Evolutionary conservation across 2,329 filamentous ascomycete species (phyloP).

Genomic region (Chaetomium globosum): DNA sequence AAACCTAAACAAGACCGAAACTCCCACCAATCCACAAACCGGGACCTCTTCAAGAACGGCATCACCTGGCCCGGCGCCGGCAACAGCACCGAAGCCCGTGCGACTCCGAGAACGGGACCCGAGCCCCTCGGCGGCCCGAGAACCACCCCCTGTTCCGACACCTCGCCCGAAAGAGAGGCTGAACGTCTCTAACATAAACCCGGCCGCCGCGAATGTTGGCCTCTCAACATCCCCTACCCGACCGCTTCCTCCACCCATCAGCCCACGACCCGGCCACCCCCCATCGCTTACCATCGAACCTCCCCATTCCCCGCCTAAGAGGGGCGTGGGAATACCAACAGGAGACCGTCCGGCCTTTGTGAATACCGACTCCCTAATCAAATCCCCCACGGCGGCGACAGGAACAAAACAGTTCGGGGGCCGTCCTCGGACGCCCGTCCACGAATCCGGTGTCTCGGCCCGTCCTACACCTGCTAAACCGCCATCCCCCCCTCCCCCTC

Average conservation of each 20-base stretch:
- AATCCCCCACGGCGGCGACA: slow-evolving; percentile 47
- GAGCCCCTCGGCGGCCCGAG: slow-evolving; percentile 45
- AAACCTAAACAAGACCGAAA: slow-evolving; percentile 64
- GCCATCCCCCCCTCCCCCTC: slow-evolving; percentile 65
- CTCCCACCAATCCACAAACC: slow-evolving; percentile 44
- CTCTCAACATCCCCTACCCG: slow-evolving; percentile 47
- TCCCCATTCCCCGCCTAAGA: slow-evolving; percentile 68
- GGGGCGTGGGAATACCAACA: slow-evolving; percentile 40
- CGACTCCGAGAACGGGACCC: slow-evolving; percentile 48
- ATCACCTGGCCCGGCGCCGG: slow-evolving; percentile 40
- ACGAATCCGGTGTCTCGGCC: slow-evolving; percentile 54
- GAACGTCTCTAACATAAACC: slow-evolving; percentile 47
- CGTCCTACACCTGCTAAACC: slow-evolving; percentile 53
- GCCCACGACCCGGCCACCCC: slow-evolving; percentile 51
- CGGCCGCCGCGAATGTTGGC: slow-evolving; percentile 42
- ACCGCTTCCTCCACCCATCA: slow-evolving; percentile 51
- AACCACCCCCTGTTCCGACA: slow-evolving; percentile 35
- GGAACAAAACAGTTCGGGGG: slow-evolving; percentile 54
- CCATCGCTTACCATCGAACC: slow-evolving; percentile 71
- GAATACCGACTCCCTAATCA: slow-evolving; percentile 51
- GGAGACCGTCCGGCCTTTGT: slow-evolving; percentile 52
- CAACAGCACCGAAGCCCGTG: slow-evolving; percentile 45
- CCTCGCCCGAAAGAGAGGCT: slow-evolving; percentile 37
- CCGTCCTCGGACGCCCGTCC: slow-evolving; percentile 56
- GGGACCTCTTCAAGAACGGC: slow-evolving; percentile 42